Evolutionary conservation across 2,329 filamentous ascomycete species (phyloP).

Genomic region (Calonectria hawksworthii): DNA sequence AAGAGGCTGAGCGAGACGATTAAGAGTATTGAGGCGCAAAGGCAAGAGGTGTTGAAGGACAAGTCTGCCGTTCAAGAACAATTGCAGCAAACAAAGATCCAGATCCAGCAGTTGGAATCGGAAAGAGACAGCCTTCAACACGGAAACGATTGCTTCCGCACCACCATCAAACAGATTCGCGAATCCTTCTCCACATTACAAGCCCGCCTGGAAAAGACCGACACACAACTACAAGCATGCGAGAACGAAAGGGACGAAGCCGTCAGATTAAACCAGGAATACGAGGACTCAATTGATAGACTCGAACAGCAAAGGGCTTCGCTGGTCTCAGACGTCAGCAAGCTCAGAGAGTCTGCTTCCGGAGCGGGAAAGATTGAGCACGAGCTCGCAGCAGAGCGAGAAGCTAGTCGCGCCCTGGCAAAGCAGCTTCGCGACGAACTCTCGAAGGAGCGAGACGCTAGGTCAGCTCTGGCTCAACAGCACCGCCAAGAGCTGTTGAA

Average conservation of each 20-base stretch:
- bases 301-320: background rate
- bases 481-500: background rate
- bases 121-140: constrained; percentile 5
- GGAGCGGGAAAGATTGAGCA: background rate
- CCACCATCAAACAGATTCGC: background rate
- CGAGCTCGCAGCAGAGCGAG: background rate
- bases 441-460: background rate
- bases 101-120: background rate
- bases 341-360: background rate
- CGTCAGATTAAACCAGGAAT: background rate
- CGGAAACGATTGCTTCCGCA: background rate
- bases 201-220: background rate
- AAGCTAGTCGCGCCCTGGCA: background rate
- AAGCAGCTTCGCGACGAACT: background rate
- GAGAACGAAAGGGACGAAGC: background rate
- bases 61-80: background rate
- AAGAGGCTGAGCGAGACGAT: background rate
- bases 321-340: background rate
- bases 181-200: background rate
- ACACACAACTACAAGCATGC: background rate
- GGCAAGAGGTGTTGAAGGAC: background rate
- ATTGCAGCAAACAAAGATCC: background rate
- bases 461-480: background rate
- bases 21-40: background rate
- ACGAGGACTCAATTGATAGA: background rate